Base-by-base conservation (phyloP, 768 basidiomycete species). In the Hericium alpestre region DNA sequence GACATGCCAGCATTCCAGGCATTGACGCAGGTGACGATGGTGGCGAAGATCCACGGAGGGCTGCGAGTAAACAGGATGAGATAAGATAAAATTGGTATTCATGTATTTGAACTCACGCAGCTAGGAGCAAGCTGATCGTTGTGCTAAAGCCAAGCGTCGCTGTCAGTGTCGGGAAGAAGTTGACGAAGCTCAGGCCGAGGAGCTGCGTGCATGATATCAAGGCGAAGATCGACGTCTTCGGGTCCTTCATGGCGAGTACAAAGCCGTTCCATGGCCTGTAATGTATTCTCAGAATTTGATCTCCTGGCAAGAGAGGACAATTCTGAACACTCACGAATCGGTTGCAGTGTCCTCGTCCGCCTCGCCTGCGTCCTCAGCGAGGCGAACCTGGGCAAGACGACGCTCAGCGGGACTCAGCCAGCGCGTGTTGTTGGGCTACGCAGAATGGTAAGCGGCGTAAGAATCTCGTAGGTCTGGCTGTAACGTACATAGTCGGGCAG, bases 341-440 rank as follows among this genome's bases (percentile, higher is more conserved):
- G 74, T 69, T 0, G 65, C 65, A n/a, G 76, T 76, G 60, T 86
- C 84, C 61, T 76, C 68, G 61, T 86, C 84, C 0, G 83, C 83
- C 69, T 84, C 83, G 1, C 83, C 82, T 9, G 79, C 81, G 63
- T 86, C 83, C 62, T 86, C 84, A 0, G 83, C 79, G 15, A 86
- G 76, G 13, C 84, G 80, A 15, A 76, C 78, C 66, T 83, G 83
- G 3, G 84, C 84, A n/a, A 86, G 72, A 27, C 74, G 76, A 18
- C 74, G 72, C 57, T 85, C 78, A 9, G 70, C 67, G 0, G 73
- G 64, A 12, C 72, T 70, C 32, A 86, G 65, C 83, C 83, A 86
- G 38, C 72, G 71, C 0, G 84, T 86, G 63, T 86, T 87, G 59
- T 79, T 60, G 2, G 81, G 82, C 82, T 84, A 59, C 23, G 27